phyloP scores from a whole-genome alignment of 139 green algal genomes.

The Spirogloea muscicola region DNA sequence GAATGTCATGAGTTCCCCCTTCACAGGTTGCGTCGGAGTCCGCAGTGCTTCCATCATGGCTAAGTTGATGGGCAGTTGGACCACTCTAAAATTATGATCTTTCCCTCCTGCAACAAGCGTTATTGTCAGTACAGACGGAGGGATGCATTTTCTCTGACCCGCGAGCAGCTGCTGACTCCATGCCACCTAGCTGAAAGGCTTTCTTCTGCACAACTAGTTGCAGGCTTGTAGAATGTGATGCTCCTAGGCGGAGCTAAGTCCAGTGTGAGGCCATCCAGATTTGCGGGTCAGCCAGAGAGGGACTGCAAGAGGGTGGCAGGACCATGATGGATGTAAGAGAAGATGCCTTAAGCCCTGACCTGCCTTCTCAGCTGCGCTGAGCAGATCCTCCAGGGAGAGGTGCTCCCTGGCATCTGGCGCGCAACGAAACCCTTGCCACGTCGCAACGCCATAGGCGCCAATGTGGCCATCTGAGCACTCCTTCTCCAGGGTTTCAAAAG shows the following conservation, averaged over 20 bases:
- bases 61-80: slow-evolving; percentile 1
- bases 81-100: slow-evolving; percentile 7
- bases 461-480: not conserved
- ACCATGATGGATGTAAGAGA: no score
- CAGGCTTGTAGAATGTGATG: not conserved
- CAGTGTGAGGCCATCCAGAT: no score
- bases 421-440: not conserved
- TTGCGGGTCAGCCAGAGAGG: no score
- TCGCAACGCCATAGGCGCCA: slow-evolving; percentile 7
- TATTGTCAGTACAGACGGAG: not conserved
- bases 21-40: not conserved
- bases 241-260: not conserved
- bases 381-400: not conserved
- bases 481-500: not conserved
- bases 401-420: not conserved
- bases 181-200: not conserved
- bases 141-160: no score
- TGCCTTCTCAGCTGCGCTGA: not conserved
- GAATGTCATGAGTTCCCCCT: not conserved
- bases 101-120: slow-evolving; percentile 2
- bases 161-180: no score
- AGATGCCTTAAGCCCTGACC: not conserved
- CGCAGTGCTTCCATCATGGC: not conserved
- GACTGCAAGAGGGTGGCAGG: no score
- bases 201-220: not conserved